Percentiles rank a stretch among this genome's conserved stretches.
phyloP scores from a whole-genome alignment of 2,329 filamentous ascomycete species.

The Cercospora sp. region DNA sequence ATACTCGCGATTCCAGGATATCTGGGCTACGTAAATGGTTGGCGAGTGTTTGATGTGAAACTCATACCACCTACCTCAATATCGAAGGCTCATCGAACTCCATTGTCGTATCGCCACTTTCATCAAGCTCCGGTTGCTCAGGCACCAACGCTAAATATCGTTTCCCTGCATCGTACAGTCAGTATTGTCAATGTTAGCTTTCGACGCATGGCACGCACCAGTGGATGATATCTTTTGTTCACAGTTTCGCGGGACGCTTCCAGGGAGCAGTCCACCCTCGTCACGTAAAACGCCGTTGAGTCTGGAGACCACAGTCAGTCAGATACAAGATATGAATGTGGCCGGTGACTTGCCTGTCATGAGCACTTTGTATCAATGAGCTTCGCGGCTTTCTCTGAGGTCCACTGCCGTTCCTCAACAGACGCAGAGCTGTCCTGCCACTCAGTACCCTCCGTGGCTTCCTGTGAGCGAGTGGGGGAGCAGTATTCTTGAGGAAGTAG shows the following conservation, averaged over 20 bases:
- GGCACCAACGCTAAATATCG: slow-evolving; percentile 32
- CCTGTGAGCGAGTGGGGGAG: slow-evolving; percentile 36
- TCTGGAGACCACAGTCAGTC: slow-evolving; percentile 18
- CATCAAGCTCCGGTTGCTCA: slow-evolving; percentile 13
- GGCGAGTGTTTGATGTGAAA: background rate
- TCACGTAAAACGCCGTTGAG: slow-evolving; percentile 28
- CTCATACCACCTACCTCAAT: slow-evolving; percentile 22
- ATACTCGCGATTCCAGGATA: slow-evolving; percentile 38
- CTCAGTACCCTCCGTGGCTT: slow-evolving; percentile 31
- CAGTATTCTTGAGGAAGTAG: slow-evolving; percentile 43
- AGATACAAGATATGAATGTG: slow-evolving; percentile 12
- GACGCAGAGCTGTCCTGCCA: slow-evolving; percentile 37
- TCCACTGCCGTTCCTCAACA: slow-evolving; percentile 29
- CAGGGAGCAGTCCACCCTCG: slow-evolving; percentile 34
- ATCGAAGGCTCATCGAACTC: slow-evolving; percentile 19
- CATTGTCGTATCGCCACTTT: slow-evolving; percentile 1
- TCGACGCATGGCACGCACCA: slow-evolving; percentile 26
- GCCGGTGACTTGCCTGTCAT: slow-evolving; percentile 27
- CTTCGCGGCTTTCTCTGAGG: slow-evolving; percentile 14
- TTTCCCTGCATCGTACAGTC: slow-evolving; percentile 26
- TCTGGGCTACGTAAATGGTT: slow-evolving; percentile 24
- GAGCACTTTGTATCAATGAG: slow-evolving; percentile 23
- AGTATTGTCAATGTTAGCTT: slow-evolving; percentile 8
- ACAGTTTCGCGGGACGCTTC: slow-evolving; percentile 30
- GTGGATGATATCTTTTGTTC: slow-evolving; percentile 39